Conservation (phyloP, 2,329 filamentous ascomycete species). For the Didymellaceae sp. region DNA sequence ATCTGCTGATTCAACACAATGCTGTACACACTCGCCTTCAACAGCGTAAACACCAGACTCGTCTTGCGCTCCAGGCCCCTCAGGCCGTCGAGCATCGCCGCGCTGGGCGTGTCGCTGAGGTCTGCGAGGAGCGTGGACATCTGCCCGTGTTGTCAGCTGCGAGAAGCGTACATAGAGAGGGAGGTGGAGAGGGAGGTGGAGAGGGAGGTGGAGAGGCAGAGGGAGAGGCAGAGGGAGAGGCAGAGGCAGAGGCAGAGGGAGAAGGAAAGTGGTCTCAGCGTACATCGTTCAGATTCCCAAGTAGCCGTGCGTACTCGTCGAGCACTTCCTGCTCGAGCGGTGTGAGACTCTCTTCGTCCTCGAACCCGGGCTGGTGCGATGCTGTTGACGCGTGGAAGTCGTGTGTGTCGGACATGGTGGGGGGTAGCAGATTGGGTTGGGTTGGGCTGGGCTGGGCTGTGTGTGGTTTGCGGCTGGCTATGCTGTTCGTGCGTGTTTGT, state of each 20-base stretch:
- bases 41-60: constrained; percentile 88
- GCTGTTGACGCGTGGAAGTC: constrained; percentile 21
- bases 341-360: constrained; percentile 57
- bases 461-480: too few species aligned
- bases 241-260: neutral
- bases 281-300: constrained; percentile 91
- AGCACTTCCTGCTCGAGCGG: constrained; percentile 92
- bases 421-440: neutral
- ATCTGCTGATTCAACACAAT: constrained; percentile 96
- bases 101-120: constrained; percentile 67
- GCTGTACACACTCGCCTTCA: constrained; percentile 98
- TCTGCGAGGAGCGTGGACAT: constrained; percentile 67
- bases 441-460: too few species aligned
- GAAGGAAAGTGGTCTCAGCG: constrained; percentile 19
- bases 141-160: constrained; percentile 33
- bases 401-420: constrained; percentile 24
- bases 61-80: constrained; percentile 92
- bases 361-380: constrained; percentile 20
- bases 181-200: neutral
- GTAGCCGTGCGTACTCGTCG: constrained; percentile 87
- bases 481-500: too few species aligned
- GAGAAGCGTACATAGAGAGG: neutral
- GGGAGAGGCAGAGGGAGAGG: too few species aligned
- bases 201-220: constrained; percentile 1
- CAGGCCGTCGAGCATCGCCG: constrained; percentile 84